Evolutionary conservation across 148 eudicot species (phyloP).

Genomic region (Diospyros kaki): DNA sequence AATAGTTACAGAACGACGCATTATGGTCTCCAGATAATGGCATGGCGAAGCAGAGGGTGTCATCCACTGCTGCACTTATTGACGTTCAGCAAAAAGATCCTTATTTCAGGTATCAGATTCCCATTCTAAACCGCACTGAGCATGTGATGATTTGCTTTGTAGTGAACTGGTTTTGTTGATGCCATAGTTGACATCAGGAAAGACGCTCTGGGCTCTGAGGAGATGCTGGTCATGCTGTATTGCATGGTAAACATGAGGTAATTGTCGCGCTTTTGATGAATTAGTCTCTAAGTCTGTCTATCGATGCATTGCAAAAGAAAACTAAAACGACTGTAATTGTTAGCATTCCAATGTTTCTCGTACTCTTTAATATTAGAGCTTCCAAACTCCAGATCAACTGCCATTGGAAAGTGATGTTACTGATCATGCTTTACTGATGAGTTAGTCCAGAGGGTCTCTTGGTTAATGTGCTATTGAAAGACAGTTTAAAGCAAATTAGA

Average conservation of each 20-base stretch:
- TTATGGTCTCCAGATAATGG: constrained; percentile 38
- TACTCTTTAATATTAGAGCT: too few species aligned
- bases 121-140: background rate
- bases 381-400: too few species aligned
- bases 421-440: too few species aligned
- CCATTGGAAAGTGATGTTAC: too few species aligned
- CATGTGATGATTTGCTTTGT: too few species aligned
- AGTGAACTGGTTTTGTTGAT: constrained; percentile 4
- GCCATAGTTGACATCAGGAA: constrained; percentile 36
- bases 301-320: too few species aligned
- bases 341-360: too few species aligned
- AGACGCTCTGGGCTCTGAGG: constrained; percentile 44
- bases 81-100: constrained; percentile 81
- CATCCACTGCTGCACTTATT: constrained; percentile 71
- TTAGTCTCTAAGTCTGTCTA: too few species aligned
- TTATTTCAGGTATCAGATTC: constrained; percentile 38
- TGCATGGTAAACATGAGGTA: constrained; percentile 84
- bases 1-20: background rate
- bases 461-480: background rate
- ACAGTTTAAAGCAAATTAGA: too few species aligned
- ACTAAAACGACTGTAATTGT: too few species aligned
- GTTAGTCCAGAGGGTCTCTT: background rate
- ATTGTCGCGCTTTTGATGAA: background rate
- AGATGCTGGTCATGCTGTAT: constrained; percentile 71
- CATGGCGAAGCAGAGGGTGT: constrained; percentile 91